Evolutionary conservation across 257 asterid species (phyloP).

Genomic region (Henckelia pumila): DNA sequence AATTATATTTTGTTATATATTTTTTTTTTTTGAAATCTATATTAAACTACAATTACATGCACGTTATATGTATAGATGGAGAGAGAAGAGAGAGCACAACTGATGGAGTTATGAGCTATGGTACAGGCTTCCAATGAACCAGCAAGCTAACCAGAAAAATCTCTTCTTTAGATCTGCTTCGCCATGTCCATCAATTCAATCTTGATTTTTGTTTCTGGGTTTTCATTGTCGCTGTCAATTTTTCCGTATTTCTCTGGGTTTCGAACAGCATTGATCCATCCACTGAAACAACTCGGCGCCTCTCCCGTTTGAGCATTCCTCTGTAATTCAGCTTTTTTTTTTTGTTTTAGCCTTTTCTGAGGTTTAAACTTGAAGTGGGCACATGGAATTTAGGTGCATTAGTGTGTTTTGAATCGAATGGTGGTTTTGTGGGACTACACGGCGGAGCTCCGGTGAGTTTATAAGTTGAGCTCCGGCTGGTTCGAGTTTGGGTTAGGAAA

Average conservation of each 20-base stretch:
- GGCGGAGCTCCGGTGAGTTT: slow-evolving; percentile 81
- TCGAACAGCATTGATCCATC: slow-evolving; percentile 40
- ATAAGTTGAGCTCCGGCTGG: slow-evolving; percentile 59
- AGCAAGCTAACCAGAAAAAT: slow-evolving; percentile 17
- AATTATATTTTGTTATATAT: too few relatives aligned
- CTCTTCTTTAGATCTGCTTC: slow-evolving; percentile 43
- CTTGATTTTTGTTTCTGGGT: slow-evolving; percentile 32
- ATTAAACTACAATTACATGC: too few relatives aligned
- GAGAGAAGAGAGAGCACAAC: slow-evolving; percentile 11
- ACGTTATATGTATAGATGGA: slow-evolving; percentile 13
- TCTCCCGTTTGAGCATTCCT: slow-evolving; percentile 23
- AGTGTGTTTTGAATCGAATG: slow-evolving; percentile 28
- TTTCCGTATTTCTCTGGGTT: slow-evolving; percentile 22
- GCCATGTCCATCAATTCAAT: slow-evolving; percentile 22
- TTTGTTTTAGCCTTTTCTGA: slow-evolving; percentile 2
- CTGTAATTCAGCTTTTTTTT: slow-evolving; percentile 9
- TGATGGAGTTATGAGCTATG: slow-evolving; percentile 14
- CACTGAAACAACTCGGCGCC: slow-evolving; percentile 26
- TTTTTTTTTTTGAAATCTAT: too few relatives aligned
- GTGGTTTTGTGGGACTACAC: slow-evolving; percentile 36
- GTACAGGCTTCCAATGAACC: slow-evolving; percentile 8
- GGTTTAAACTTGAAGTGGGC: slow-evolving; percentile 25
- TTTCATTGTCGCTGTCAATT: slow-evolving; percentile 27
- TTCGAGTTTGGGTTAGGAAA: neutral
- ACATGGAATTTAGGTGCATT: neutral